phyloP scores from a whole-genome alignment of 495 filamentous ascomycete species.

The Penicillium ochrochloron region DNA sequence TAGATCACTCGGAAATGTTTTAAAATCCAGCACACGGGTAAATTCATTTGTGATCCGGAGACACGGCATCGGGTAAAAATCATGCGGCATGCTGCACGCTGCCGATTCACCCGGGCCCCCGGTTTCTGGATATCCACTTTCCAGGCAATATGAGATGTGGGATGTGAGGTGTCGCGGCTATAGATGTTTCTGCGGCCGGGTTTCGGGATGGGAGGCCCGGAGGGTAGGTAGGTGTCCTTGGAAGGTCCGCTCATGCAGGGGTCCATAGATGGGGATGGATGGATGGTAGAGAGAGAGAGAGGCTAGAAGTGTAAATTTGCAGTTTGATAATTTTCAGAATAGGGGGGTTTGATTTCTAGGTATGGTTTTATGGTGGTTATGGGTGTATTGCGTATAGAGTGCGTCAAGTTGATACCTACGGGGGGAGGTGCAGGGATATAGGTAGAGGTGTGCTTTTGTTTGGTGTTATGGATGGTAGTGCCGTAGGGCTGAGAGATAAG shows the following conservation, averaged over 20 bases:
- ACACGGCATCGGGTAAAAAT: not conserved
- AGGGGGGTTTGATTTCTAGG: not conserved
- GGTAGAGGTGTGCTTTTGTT: not conserved
- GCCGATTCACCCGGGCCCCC: not conserved
- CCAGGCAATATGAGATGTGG: not conserved
- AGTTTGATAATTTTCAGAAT: not conserved
- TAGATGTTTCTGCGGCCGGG: slow-evolving; percentile 1
- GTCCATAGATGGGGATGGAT: not conserved
- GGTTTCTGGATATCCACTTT: not conserved
- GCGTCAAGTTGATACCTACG: not conserved
- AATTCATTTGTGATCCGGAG: not conserved
- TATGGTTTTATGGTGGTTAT: not conserved
- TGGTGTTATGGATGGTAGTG: not conserved
- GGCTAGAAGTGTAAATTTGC: not conserved
- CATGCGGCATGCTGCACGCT: not conserved
- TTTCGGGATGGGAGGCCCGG: not conserved
- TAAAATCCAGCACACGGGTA: not conserved
- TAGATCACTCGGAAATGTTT: not conserved
- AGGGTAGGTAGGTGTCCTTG: not conserved
- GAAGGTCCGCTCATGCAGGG: not conserved
- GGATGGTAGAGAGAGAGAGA: not conserved
- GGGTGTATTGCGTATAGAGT: not conserved
- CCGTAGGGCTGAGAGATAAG: slow-evolving; percentile 1
- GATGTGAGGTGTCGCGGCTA: slow-evolving; percentile 6
- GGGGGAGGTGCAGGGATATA: not conserved